Conservation (phyloP, 306 rosid genomes). For the Lagenaria siceraria region DNA sequence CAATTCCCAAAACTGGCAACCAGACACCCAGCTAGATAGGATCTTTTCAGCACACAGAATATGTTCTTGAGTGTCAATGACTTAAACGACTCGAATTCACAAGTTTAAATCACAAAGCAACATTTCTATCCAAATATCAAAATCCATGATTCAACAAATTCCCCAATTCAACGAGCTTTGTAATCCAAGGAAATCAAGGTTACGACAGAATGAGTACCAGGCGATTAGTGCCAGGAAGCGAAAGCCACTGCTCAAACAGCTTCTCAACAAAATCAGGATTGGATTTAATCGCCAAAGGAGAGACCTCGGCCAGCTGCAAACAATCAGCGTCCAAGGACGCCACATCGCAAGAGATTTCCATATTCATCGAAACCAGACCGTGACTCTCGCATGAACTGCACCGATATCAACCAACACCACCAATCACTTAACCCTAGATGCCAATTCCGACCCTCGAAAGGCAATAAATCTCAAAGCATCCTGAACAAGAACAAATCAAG, state of each 20-base stretch:
- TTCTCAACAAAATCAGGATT: slow-evolving; percentile 53
- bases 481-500: slow-evolving; percentile 5
- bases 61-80: not conserved
- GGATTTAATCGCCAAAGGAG: slow-evolving; percentile 68
- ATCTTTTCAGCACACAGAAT: not conserved
- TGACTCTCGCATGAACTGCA: slow-evolving; percentile 29
- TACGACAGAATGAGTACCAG: slow-evolving; percentile 32
- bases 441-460: slow-evolving; percentile 10
- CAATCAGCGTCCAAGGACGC: slow-evolving; percentile 79
- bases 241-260: slow-evolving; percentile 93
- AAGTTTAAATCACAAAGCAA: not conserved
- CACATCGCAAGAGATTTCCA: slow-evolving; percentile 71
- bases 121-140: not conserved
- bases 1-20: not conserved
- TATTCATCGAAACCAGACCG: slow-evolving; percentile 34
- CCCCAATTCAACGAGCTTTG: not conserved
- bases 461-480: slow-evolving; percentile 14
- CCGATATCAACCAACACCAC: slow-evolving; percentile 14
- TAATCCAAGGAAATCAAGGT: not conserved
- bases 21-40: not conserved
- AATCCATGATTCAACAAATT: not conserved
- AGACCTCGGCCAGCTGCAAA: slow-evolving; percentile 79
- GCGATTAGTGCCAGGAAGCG: slow-evolving; percentile 77
- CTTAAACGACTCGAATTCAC: not conserved
- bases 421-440: slow-evolving; percentile 29